Base-by-base conservation (phyloP, 768 basidiomycete genomes). In the Russula sp. region DNA sequence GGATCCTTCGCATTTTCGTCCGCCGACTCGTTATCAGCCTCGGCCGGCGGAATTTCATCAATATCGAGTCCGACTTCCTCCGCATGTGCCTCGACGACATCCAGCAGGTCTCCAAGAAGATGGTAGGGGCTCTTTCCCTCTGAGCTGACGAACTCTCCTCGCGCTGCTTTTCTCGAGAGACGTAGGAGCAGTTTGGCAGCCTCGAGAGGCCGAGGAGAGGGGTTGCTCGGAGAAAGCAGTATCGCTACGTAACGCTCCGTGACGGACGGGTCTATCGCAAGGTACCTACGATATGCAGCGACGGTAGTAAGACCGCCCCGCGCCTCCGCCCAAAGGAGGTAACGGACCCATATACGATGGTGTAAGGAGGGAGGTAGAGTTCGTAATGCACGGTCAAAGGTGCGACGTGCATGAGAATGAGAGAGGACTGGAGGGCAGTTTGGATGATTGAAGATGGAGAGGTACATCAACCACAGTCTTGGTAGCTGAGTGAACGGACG, bases 121-220 rank as follows among this genome's bases (percentile, higher is more conserved):
- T 98, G 94, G 70, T 97, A 98, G 1, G 96, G 88, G 62, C 93
- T 95, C 75, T 98, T 98, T 52, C 90, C 90, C 71, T 98, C 94
- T 0, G 91, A 86, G 61, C 91, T 93, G 14, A 77, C 78, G 70
- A 97, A 98, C 62, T 86, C 83, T 29, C 93, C 94, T 43, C 83
- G 79, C 0, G 87, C 80, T 2, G 96, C 92, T 69, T 88, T 88
- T 56, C 93, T 82, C 34, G 93, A 91, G 60, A 98, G 75, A 2
- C 83, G 81, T 34, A 99, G 79, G 25, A 97, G 78, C 16, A 96
- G 80, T 71, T 99, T 99, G 5, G 93, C 92, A 1, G 96, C 94
- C 73, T 96, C 93, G 32, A 98, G 81, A 1, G 97, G 92, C 49
- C 90, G 84, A 10, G 90, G 82, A 36, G 76, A 67, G 49, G 89